Conservation (phyloP, 352 stramenopile species). For the Peronospora farinosa region DNA sequence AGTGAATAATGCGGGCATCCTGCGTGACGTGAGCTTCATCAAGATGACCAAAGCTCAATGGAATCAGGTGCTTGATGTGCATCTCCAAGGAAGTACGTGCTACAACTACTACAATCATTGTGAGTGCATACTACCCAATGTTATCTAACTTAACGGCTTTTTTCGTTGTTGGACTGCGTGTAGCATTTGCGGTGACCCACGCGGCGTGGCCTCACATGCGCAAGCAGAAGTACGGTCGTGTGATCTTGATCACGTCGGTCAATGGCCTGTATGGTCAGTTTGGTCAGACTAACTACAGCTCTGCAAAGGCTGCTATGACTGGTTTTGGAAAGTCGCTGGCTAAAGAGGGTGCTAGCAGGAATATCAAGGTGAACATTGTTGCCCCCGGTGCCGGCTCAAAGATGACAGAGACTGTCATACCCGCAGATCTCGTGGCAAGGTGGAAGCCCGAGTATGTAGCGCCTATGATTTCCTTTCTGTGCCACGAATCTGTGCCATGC, state of each 20-base stretch:
- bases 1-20: slow-evolving; percentile 92
- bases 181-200: slow-evolving; percentile 74
- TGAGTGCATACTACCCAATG: neutral
- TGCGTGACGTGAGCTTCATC: slow-evolving; percentile 86
- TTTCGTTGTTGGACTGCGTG: slow-evolving; percentile 4
- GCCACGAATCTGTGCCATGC: slow-evolving; percentile 71
- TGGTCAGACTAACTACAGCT: slow-evolving; percentile 88
- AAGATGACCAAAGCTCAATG: slow-evolving; percentile 89
- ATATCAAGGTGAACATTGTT: slow-evolving; percentile 89
- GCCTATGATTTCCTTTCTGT: slow-evolving; percentile 80
- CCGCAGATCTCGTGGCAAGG: slow-evolving; percentile 67
- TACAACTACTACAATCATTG: neutral
- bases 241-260: slow-evolving; percentile 83
- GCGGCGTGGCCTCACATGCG: slow-evolving; percentile 85
- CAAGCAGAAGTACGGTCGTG: slow-evolving; percentile 85
- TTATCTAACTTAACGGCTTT: neutral
- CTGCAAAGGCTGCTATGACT: slow-evolving; percentile 89
- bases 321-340: slow-evolving; percentile 89
- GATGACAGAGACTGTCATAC: slow-evolving; percentile 86
- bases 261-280: slow-evolving; percentile 89
- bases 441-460: slow-evolving; percentile 88
- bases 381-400: slow-evolving; percentile 76
- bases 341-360: slow-evolving; percentile 69
- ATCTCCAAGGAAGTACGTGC: slow-evolving; percentile 70
- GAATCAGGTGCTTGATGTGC: slow-evolving; percentile 78